Conservation (phyloP, 805 yeast genomes). For the Ogataea thermomethanolica region DNA sequence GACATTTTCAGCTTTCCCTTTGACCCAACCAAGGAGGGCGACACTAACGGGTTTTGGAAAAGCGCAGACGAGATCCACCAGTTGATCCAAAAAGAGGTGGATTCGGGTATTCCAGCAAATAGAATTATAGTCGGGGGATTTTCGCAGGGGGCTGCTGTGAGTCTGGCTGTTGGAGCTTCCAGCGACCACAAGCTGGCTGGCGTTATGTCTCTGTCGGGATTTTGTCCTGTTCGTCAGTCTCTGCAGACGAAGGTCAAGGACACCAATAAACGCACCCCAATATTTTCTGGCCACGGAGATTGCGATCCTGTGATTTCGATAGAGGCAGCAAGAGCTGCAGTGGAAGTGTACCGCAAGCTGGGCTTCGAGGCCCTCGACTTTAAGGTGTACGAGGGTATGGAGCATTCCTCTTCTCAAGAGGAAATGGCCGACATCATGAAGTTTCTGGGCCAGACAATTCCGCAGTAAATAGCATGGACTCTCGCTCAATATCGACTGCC, state of each 20-base stretch:
- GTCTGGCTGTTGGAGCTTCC: conserved; percentile 57
- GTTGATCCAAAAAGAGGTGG: conserved; percentile 51
- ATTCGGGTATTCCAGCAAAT: conserved; percentile 51
- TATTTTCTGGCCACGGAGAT: conserved; percentile 88
- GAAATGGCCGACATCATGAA: conserved; percentile 56
- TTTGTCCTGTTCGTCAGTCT: conserved; percentile 41
- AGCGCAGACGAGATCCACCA: conserved; percentile 44
- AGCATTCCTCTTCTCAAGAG: conserved; percentile 63
- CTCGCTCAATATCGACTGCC: conserved; percentile 43
- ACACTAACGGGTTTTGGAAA: conserved; percentile 50
- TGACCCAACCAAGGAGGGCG: conserved; percentile 47
- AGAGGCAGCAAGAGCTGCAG: conserved; percentile 37
- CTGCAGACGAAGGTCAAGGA: conserved; percentile 25
- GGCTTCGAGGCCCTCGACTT: conserved; percentile 49
- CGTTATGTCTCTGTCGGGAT: conserved; percentile 73
- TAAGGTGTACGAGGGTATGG: conserved; percentile 57
- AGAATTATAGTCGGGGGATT: conserved; percentile 91
- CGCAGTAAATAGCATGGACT: conserved; percentile 4
- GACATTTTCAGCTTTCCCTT: conserved; percentile 52
- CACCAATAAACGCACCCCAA: conserved; percentile 62
- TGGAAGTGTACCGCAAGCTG: conserved; percentile 41
- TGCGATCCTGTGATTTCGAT: conserved; percentile 61
- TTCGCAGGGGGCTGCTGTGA: conserved; percentile 87
- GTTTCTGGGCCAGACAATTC: conserved; percentile 40
- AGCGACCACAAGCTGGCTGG: conserved; percentile 72